A percentile compares a stretch with the other conserved stretches of the same genome.
These are phyloP conservation scores for Inga leiocalycina DNA, from an alignment of 306 rosid genomes.

Conservation along the genomic window DNA sequence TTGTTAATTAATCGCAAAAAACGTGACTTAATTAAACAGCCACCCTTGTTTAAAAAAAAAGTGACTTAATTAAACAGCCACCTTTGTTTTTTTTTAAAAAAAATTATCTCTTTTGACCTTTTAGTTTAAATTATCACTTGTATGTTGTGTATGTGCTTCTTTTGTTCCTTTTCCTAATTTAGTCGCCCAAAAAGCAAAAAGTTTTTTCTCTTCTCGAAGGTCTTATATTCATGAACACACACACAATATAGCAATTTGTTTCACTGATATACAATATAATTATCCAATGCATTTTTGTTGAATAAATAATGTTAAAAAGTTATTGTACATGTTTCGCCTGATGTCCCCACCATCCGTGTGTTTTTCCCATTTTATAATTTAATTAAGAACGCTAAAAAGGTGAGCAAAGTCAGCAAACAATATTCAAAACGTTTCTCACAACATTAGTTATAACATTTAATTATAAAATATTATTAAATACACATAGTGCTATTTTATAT, in stretches of 20 bases:
- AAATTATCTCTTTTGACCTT: not conserved
- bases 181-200: not conserved
- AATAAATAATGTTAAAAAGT: not conserved
- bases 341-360: not conserved
- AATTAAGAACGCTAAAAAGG: not conserved
- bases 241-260: not conserved
- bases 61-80: not conserved
- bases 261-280: not conserved
- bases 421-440: not conserved
- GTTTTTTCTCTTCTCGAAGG: not conserved
- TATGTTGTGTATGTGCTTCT: not conserved
- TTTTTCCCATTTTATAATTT: not conserved
- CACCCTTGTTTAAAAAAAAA: no score
- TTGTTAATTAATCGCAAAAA: not conserved
- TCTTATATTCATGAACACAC: no score
- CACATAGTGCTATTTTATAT: no score
- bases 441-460: not conserved
- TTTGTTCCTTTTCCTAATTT: not conserved
- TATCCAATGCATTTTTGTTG: not conserved
- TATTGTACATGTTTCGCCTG: not conserved
- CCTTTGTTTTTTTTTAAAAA: not conserved
- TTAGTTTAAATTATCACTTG: not conserved
- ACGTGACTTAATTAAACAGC: constrained; percentile 11
- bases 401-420: not conserved
- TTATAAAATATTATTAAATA: no score